Evolutionary conservation across 2,329 filamentous ascomycete genomes (phyloP), one percentile per base, ranked within the genome.

Genomic region (Cladophialophora chaetospira): DNA sequence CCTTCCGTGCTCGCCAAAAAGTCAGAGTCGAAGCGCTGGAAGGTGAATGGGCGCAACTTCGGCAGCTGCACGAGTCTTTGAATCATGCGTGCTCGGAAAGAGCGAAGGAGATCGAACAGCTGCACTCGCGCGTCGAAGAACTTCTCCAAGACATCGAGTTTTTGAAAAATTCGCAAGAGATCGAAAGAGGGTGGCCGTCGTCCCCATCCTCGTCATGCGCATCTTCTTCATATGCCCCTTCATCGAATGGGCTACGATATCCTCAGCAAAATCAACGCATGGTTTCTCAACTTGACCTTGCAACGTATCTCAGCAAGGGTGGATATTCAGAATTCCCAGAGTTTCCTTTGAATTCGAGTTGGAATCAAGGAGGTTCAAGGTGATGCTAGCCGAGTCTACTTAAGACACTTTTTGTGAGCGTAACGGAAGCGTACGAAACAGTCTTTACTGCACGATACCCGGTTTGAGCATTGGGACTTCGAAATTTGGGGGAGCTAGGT

Each of bases 1-100:
- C 48, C 3, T 51, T 51, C 36, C 48, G 48, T 26, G 48, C 48
- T 5, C 36, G 48, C 5, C 48, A 51, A 10, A 51, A 51, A 29
- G 35, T 51, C 48, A 15, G 48, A 17, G 35, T 51, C 17, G 36
- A 51, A 25, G 48, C 48, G 3, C 48, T 51, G 4, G 48, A 51
- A 17, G 21, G 9, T 25, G 48, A 51, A 43, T 51, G 48, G 48
- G 25, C 48, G 5, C 48, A 31, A 17, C 26, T 51, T 5, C 48
- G 48, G 23, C 48, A 43, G 2, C 48, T 51, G 35, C 48, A 51
- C 48, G 48, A 51, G 35, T 21, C 35, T 15, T 19, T 51, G 48
- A 51, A 51, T 10, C 36, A 43, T 11, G 48, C 48, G 9, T 42
- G 48, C 25, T 51, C 48, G n/a, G 35, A 43, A 42, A 23, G 35